Evolutionary conservation across 2,329 filamentous ascomycete species (phyloP).

Genomic region (Trichophyton benhamiae): DNA sequence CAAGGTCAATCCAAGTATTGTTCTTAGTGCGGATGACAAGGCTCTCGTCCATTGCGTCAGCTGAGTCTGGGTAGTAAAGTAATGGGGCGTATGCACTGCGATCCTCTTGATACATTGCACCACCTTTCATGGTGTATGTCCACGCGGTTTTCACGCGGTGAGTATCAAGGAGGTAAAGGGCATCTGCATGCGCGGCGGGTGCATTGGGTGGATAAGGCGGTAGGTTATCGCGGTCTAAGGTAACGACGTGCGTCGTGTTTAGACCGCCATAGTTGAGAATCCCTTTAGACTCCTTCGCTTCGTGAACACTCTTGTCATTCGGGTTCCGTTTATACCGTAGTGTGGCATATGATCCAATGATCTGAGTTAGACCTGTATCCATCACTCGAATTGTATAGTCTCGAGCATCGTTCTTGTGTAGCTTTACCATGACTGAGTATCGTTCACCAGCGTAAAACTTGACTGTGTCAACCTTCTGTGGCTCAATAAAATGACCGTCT

Average conservation of each 20-base stretch:
- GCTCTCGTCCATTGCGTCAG: constrained; percentile 16
- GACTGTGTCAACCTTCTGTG: constrained; percentile 25
- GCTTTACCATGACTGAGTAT: constrained; percentile 28
- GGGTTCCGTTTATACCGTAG: constrained; percentile 31
- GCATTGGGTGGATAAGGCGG: constrained; percentile 35
- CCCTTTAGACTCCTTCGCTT: neutral
- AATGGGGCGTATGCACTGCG: constrained; percentile 19
- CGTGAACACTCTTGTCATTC: neutral
- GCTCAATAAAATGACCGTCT: constrained; percentile 34
- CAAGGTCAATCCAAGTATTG: constrained; percentile 29
- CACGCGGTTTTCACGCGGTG: neutral
- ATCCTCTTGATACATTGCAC: neutral
- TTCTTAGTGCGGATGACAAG: constrained; percentile 26
- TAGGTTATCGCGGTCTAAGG: neutral
- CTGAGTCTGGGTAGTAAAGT: constrained; percentile 21
- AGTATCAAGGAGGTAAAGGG: constrained; percentile 22
- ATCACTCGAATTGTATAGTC: constrained; percentile 39
- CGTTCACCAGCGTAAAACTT: constrained; percentile 28
- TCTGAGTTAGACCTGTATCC: constrained; percentile 38
- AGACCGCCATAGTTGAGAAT: neutral
- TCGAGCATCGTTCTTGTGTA: constrained; percentile 25
- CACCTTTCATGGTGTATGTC: constrained; percentile 4
- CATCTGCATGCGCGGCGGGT: constrained; percentile 19
- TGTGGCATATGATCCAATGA: constrained; percentile 40
- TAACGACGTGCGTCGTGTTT: neutral